These are phyloP conservation scores for Debaryomyces coudertii DNA, from an alignment of 1,139 yeast genomes.

Conservation along the genomic window DNA sequence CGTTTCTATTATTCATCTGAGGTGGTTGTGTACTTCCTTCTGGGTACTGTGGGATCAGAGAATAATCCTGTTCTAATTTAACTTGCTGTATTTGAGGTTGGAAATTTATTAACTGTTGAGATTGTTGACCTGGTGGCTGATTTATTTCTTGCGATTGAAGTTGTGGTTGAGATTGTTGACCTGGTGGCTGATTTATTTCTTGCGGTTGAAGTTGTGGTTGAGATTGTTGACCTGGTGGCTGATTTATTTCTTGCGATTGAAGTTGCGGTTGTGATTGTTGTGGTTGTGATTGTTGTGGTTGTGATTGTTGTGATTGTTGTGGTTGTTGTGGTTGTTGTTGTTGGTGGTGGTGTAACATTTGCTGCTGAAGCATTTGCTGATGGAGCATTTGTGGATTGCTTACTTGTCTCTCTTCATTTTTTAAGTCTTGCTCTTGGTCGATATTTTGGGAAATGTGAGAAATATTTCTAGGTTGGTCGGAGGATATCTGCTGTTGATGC, in stretches of 20 bases:
- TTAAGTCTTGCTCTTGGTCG: conserved; percentile 9
- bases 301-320: conserved; percentile 8
- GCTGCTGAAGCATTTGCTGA: conserved; percentile 20
- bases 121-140: conserved; percentile 18
- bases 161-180: neutral
- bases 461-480: conserved; percentile 4
- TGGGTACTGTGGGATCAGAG: conserved; percentile 5
- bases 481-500: conserved; percentile 12
- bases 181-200: neutral
- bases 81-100: conserved; percentile 7
- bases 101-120: conserved; percentile 12
- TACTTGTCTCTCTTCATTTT: conserved; percentile 7
- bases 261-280: no score
- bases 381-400: conserved; percentile 14
- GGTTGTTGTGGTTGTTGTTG: conserved; percentile 19
- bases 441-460: conserved; percentile 4
- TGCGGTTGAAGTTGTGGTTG: neutral
- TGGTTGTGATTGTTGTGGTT: neutral
- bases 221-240: neutral
- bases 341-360: conserved; percentile 21
- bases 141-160: conserved; percentile 16
- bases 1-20: conserved; percentile 5
- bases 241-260: no score
- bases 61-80: conserved; percentile 1
- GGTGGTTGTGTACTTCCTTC: conserved; percentile 6